A percentile compares a stretch with the other conserved stretches of the same genome.
These are phyloP conservation scores for Lactifluus echinatus DNA, from an alignment of 768 basidiomycete genomes.

Conservation along the genomic window DNA sequence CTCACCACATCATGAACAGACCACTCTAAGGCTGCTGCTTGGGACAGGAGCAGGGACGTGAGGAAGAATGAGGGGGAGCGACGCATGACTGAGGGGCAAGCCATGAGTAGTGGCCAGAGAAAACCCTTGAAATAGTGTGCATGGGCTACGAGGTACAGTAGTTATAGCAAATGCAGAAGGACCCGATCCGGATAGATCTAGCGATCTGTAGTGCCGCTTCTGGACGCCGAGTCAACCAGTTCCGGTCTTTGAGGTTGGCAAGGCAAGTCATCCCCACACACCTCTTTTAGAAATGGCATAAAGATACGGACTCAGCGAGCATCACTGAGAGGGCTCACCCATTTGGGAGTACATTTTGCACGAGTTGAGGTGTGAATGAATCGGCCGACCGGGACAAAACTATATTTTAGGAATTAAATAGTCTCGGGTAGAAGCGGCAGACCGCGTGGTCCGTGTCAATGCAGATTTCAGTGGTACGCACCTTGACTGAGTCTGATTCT, in stretches of 20 bases:
- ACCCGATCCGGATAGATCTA: constrained; percentile 4
- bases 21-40: constrained; percentile 3
- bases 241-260: constrained; percentile 1
- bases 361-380: neutral
- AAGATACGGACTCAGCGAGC: neutral
- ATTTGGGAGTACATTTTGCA: neutral
- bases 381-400: too few species aligned
- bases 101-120: neutral
- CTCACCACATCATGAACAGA: neutral
- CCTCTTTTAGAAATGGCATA: too few species aligned
- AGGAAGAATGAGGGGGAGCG: neutral
- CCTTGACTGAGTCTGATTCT: neutral
- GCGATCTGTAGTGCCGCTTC: constrained; percentile 4
- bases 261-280: too few species aligned
- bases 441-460: neutral
- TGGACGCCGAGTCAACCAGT: constrained; percentile 11
- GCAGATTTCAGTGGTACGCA: neutral
- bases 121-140: neutral
- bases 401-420: neutral
- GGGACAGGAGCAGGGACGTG: neutral
- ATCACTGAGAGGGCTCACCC: neutral
- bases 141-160: neutral
- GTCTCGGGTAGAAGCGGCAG: neutral
- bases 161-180: constrained; percentile 4
- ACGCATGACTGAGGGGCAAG: neutral